phyloP scores from a whole-genome alignment of 2,329 filamentous ascomycete species.

The Amesomyces nigricolor region DNA sequence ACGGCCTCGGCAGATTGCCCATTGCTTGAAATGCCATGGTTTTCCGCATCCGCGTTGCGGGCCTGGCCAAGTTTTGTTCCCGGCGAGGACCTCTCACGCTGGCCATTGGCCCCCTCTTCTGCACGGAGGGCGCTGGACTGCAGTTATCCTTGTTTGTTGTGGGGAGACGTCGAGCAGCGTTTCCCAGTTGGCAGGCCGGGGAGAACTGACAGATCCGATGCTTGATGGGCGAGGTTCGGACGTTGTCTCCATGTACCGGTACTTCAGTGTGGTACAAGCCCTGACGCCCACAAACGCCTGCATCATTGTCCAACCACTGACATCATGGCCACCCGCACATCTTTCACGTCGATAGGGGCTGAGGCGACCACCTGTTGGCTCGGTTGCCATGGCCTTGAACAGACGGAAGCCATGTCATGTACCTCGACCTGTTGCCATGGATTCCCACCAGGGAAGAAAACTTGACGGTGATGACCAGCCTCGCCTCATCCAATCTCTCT shows the following conservation, averaged over 20 bases:
- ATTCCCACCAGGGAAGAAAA: not conserved
- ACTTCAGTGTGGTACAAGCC: not conserved
- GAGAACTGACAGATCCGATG: not conserved
- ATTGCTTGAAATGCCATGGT: not conserved
- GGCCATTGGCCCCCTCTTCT: too few species aligned
- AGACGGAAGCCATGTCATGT: not conserved
- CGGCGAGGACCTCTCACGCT: too few species aligned
- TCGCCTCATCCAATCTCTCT: too few species aligned
- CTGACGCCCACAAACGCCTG: not conserved
- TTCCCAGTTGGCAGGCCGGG: not conserved
- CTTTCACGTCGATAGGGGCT: constrained; percentile 1
- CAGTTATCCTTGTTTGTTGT: too few species aligned
- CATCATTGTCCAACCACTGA: constrained; percentile 21
- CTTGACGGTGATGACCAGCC: too few species aligned
- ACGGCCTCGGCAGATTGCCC: not conserved
- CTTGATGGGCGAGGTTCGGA: not conserved
- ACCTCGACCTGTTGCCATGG: not conserved
- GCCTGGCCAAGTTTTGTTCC: not conserved
- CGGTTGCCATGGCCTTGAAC: not conserved
- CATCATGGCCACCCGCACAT: constrained; percentile 23
- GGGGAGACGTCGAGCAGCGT: too few species aligned
- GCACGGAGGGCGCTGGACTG: too few species aligned
- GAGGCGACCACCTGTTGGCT: not conserved
- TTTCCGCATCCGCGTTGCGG: not conserved
- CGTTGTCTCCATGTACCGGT: not conserved